Percentiles rank a stretch among this genome's conserved stretches.
Conservation (phyloP, 345 rosid genomes). For the Nasturtium officinale region DNA sequence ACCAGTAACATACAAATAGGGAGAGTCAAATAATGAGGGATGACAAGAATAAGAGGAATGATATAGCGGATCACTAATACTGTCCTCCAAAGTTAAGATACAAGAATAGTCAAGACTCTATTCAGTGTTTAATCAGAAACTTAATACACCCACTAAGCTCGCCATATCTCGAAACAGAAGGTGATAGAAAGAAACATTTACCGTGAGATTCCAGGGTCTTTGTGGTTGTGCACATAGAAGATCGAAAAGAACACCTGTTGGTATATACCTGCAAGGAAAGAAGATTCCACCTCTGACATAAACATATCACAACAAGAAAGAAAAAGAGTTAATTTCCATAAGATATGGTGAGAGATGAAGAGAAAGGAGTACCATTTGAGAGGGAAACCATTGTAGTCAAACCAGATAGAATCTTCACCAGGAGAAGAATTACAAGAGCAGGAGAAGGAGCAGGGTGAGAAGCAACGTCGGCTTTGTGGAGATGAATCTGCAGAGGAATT, state of each 20-base stretch:
- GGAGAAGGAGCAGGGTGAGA: slow-evolving; percentile 87
- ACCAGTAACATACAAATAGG: background rate
- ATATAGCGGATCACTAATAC: background rate
- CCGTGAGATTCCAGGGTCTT: slow-evolving; percentile 97
- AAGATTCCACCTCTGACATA: slow-evolving; percentile 10
- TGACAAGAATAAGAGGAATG: background rate
- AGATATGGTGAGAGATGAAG: background rate
- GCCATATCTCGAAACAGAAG: background rate
- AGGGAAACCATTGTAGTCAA: slow-evolving; percentile 87
- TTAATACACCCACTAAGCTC: background rate
- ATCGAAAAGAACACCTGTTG: slow-evolving; percentile 93
- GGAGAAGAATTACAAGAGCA: slow-evolving; percentile 59
- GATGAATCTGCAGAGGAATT: slow-evolving; percentile 84
- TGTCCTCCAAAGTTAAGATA: background rate
- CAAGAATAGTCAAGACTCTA: slow-evolving; percentile 10
- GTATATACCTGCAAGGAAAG: slow-evolving; percentile 65
- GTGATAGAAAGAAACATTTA: slow-evolving; percentile 30
- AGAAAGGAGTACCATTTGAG: slow-evolving; percentile 64
- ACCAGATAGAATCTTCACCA: slow-evolving; percentile 84
- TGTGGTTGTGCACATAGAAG: slow-evolving; percentile 84
- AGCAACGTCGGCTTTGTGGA: slow-evolving; percentile 85
- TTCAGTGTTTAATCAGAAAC: background rate
- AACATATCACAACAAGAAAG: background rate
- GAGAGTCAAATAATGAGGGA: too few species aligned
- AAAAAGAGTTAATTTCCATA: background rate